These are phyloP conservation scores for Coffea canephora DNA, from an alignment of 257 asterid species.

Conservation along the genomic window DNA sequence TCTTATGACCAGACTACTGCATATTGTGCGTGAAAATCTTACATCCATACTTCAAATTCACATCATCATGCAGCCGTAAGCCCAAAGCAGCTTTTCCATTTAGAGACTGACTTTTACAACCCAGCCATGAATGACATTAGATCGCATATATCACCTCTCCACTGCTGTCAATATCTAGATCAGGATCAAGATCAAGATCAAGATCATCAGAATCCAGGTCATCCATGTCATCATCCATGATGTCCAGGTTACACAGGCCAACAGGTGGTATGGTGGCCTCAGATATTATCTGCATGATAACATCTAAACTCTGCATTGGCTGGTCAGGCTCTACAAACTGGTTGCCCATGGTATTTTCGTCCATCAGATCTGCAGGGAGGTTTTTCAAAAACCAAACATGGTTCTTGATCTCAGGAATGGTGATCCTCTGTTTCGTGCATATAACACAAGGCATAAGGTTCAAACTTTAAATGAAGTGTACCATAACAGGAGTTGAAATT, in stretches of 20 bases:
- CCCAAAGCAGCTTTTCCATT: not conserved
- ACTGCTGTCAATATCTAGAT: slow-evolving; percentile 90
- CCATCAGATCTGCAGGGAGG: slow-evolving; percentile 89
- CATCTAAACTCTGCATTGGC: slow-evolving; percentile 86
- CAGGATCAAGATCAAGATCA: slow-evolving; percentile 84
- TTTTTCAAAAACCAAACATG: slow-evolving; percentile 81
- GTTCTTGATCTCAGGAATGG: slow-evolving; percentile 67
- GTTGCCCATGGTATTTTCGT: slow-evolving; percentile 52
- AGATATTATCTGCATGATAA: slow-evolving; percentile 83
- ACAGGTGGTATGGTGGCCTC: slow-evolving; percentile 93
- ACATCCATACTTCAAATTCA: not conserved
- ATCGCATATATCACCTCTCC: slow-evolving; percentile 92
- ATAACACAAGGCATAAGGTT: slow-evolving; percentile 6
- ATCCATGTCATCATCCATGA: slow-evolving; percentile 87
- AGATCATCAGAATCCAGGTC: slow-evolving; percentile 87
- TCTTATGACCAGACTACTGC: not conserved
- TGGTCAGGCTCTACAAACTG: slow-evolving; percentile 84
- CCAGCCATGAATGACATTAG: slow-evolving; percentile 29
- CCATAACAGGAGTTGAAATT: not conserved
- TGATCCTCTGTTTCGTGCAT: slow-evolving; percentile 65
- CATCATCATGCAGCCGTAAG: not conserved
- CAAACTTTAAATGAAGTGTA: not conserved
- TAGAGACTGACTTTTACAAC: not conserved
- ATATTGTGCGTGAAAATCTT: not conserved
- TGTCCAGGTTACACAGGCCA: slow-evolving; percentile 61